Evolutionary conservation across 2,329 filamentous ascomycete species (phyloP).

Genomic region (Nemania sp.): DNA sequence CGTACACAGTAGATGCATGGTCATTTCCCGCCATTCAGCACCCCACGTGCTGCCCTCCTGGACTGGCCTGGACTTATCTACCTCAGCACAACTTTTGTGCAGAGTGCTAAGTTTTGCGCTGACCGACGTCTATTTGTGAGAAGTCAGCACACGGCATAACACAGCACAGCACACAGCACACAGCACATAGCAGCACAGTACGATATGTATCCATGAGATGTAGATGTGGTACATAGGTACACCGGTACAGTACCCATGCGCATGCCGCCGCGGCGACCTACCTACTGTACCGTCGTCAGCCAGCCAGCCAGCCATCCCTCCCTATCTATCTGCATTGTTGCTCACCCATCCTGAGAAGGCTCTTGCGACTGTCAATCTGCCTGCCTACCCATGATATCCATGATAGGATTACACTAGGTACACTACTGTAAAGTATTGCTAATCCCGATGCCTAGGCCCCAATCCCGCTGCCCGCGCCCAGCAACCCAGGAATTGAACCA

Average conservation of each 20-base stretch:
- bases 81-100: slow-evolving; percentile 29
- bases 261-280: slow-evolving; percentile 9
- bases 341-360: slow-evolving; percentile 27
- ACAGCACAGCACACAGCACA: background rate
- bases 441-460: slow-evolving; percentile 28
- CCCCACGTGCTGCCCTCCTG: slow-evolving; percentile 44
- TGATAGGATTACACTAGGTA: background rate
- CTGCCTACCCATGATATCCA: background rate
- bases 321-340: slow-evolving; percentile 5
- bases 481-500: slow-evolving; percentile 19
- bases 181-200: background rate
- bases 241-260: slow-evolving; percentile 8
- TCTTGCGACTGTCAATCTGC: slow-evolving; percentile 19
- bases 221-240: background rate
- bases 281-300: slow-evolving; percentile 21
- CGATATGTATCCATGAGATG: background rate
- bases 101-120: slow-evolving; percentile 37
- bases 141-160: slow-evolving; percentile 30
- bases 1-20: slow-evolving; percentile 24
- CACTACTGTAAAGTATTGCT: slow-evolving; percentile 1
- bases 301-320: background rate
- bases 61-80: slow-evolving; percentile 12
- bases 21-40: slow-evolving; percentile 46
- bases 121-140: slow-evolving; percentile 36
- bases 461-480: slow-evolving; percentile 25